These are phyloP conservation scores for Murraya paniculata DNA, from an alignment of 345 rosid genomes.

Conservation along the genomic window DNA sequence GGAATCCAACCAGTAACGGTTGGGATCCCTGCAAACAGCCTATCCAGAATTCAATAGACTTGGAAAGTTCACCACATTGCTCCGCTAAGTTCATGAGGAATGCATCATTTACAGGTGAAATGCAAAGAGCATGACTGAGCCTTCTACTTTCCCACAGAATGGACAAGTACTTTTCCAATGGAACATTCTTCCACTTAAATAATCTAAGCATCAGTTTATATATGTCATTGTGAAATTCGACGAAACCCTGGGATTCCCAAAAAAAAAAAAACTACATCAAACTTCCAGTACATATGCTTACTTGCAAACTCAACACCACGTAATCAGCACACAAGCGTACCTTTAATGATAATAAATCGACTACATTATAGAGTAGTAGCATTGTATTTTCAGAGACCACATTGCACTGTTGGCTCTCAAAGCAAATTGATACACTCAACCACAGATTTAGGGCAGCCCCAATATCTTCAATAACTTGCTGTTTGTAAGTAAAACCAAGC, in stretches of 20 bases:
- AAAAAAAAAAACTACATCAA: conserved; percentile 12
- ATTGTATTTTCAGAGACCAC: conserved; percentile 41
- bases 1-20: conserved; percentile 57
- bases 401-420: conserved; percentile 29
- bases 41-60: conserved; percentile 61
- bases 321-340: conserved; percentile 34
- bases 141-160: conserved; percentile 79
- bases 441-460: conserved; percentile 58
- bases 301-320: conserved; percentile 4
- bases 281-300: not conserved
- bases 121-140: conserved; percentile 81
- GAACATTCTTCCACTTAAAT: conserved; percentile 47
- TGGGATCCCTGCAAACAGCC: conserved; percentile 58
- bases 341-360: conserved; percentile 79
- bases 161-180: conserved; percentile 53
- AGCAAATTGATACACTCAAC: conserved; percentile 37
- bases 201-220: conserved; percentile 56
- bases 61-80: conserved; percentile 45
- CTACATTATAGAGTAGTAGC: conserved; percentile 50
- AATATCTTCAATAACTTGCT: conserved; percentile 64
- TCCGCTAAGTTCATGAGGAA: conserved; percentile 44
- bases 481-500: conserved; percentile 24
- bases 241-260: conserved; percentile 53
- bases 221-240: conserved; percentile 39
- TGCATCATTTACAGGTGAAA: conserved; percentile 64